Evolutionary conservation across 1,284 basidiomycete species (phyloP).

Genomic region (Puccinia hordei): DNA sequence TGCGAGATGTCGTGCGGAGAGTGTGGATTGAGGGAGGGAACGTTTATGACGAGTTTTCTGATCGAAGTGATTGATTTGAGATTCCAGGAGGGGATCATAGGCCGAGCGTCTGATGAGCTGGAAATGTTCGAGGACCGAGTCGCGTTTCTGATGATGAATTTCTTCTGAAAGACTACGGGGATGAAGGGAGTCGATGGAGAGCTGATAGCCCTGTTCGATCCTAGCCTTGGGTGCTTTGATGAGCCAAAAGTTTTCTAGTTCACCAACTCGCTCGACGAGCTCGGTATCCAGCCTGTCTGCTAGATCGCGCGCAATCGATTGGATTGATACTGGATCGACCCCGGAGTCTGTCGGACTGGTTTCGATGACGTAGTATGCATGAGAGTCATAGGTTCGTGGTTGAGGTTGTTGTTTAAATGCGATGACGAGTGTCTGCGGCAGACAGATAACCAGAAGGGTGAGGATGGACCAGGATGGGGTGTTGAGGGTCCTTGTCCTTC

Average conservation of each 20-base stretch:
- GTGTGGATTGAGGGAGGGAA: slow-evolving; percentile 51
- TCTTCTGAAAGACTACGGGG: slow-evolving; percentile 27
- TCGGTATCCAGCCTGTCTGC: slow-evolving; percentile 73
- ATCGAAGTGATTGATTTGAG: slow-evolving; percentile 31
- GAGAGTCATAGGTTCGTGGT: slow-evolving; percentile 68
- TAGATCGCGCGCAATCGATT: slow-evolving; percentile 61
- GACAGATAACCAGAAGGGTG: slow-evolving; percentile 3
- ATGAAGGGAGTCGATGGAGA: not conserved
- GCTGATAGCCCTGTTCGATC: slow-evolving; percentile 51
- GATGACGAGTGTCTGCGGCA: not conserved
- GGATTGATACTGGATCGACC: slow-evolving; percentile 59
- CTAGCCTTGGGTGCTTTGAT: slow-evolving; percentile 65
- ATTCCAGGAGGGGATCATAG: slow-evolving; percentile 15
- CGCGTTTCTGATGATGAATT: slow-evolving; percentile 59
- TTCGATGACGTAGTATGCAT: slow-evolving; percentile 88
- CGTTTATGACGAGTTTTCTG: not conserved
- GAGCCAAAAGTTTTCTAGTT: slow-evolving; percentile 80
- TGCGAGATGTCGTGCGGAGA: slow-evolving; percentile 51
- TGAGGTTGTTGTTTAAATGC: slow-evolving; percentile 53
- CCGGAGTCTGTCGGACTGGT: slow-evolving; percentile 65
- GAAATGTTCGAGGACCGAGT: slow-evolving; percentile 43
- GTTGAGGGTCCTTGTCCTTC: no score
- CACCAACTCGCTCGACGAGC: slow-evolving; percentile 82
- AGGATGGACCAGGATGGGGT: slow-evolving; percentile 10
- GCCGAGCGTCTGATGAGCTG: slow-evolving; percentile 35